phyloP scores from a whole-genome alignment of 2,329 filamentous ascomycete genomes.

The Penicillium sp. region DNA sequence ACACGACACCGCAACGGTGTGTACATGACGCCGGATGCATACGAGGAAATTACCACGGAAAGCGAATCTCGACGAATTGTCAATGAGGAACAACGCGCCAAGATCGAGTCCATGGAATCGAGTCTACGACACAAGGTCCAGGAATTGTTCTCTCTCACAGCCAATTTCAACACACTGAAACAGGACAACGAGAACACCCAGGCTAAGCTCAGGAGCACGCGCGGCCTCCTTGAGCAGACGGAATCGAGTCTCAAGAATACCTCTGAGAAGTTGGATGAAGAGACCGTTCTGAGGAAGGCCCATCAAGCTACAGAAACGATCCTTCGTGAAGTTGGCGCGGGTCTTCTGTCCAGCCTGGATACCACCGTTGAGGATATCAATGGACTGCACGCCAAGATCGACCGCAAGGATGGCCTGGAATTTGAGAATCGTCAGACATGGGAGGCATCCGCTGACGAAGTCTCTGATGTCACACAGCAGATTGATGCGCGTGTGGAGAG shows the following conservation, averaged over 20 bases:
- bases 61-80: slow-evolving; percentile 91
- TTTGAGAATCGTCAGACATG: slow-evolving; percentile 76
- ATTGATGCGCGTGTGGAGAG: slow-evolving; percentile 75
- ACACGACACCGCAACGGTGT: slow-evolving; percentile 94
- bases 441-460: slow-evolving; percentile 74
- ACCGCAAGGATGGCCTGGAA: slow-evolving; percentile 82
- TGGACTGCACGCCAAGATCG: slow-evolving; percentile 82
- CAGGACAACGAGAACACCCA: slow-evolving; percentile 84
- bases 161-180: slow-evolving; percentile 83
- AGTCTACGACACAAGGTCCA: slow-evolving; percentile 93
- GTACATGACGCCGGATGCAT: slow-evolving; percentile 84
- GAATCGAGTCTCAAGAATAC: slow-evolving; percentile 82
- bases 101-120: slow-evolving; percentile 87
- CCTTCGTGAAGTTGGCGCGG: slow-evolving; percentile 71
- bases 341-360: slow-evolving; percentile 76
- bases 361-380: slow-evolving; percentile 79
- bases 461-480: slow-evolving; percentile 73
- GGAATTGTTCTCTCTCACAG: slow-evolving; percentile 83
- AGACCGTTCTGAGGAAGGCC: slow-evolving; percentile 76
- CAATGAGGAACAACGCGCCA: slow-evolving; percentile 87
- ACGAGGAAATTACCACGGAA: slow-evolving; percentile 87
- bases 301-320: slow-evolving; percentile 83
- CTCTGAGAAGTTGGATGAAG: slow-evolving; percentile 74
- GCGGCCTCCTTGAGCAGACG: slow-evolving; percentile 81
- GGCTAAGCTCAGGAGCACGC: slow-evolving; percentile 73